Evolutionary conservation across 1,284 basidiomycete species (phyloP).

Genomic region (Leccinum angustisporum): DNA sequence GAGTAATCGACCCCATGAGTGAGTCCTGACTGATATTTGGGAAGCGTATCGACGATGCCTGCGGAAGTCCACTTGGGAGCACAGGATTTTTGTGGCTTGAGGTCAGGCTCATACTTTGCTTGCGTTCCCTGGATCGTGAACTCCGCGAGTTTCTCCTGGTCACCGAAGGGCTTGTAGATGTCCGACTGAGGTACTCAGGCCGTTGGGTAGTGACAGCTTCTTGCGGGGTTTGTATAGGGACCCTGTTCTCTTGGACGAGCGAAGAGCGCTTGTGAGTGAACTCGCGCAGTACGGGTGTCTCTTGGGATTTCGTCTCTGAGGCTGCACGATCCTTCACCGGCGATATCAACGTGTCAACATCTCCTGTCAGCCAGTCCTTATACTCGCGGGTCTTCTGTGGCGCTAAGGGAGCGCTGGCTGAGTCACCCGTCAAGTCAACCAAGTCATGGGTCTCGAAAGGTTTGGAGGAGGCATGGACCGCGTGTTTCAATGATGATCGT

Average conservation of each 20-base stretch:
- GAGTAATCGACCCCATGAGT: constrained; percentile 5
- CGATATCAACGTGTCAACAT: constrained; percentile 39
- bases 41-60: constrained; percentile 5
- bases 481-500: constrained; percentile 28
- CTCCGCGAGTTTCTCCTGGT: constrained; percentile 27
- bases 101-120: constrained; percentile 9
- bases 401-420: constrained; percentile 6
- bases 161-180: constrained; percentile 27
- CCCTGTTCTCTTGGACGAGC: constrained; percentile 52
- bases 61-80: constrained; percentile 19
- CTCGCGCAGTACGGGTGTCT: constrained; percentile 54
- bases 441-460: constrained; percentile 18
- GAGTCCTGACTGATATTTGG: constrained; percentile 15
- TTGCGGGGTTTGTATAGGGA: constrained; percentile 44
- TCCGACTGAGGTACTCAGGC: constrained; percentile 19
- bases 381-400: constrained; percentile 29
- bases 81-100: constrained; percentile 11
- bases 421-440: constrained; percentile 19
- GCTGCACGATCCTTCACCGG: constrained; percentile 22
- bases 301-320: constrained; percentile 18
- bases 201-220: constrained; percentile 49
- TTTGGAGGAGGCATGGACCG: constrained; percentile 20
- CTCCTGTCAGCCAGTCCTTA: constrained; percentile 74
- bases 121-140: constrained; percentile 31
- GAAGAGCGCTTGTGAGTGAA: constrained; percentile 72